These are phyloP conservation scores for Ceratocystis albifundus DNA, from an alignment of 2,329 filamentous ascomycete genomes.

Conservation along the genomic window DNA sequence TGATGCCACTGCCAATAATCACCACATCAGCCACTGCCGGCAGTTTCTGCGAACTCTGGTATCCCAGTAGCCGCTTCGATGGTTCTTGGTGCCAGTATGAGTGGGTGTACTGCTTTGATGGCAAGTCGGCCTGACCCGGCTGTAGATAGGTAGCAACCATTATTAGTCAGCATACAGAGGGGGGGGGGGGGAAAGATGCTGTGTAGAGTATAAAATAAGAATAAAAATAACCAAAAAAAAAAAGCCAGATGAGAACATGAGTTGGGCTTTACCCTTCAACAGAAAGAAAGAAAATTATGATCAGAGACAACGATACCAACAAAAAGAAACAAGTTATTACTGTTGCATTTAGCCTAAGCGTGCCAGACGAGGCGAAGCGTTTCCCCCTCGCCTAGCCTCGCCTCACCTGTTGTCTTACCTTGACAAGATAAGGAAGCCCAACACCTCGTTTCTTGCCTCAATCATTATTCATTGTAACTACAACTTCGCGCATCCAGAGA, in stretches of 20 bases:
- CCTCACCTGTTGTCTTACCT: no score
- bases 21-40: slow-evolving; percentile 55
- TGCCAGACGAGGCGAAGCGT: background rate
- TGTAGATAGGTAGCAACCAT: slow-evolving; percentile 1
- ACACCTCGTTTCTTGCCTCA: no score
- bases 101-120: slow-evolving; percentile 46
- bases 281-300: background rate
- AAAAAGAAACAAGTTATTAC: background rate
- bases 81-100: slow-evolving; percentile 68
- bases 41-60: slow-evolving; percentile 53
- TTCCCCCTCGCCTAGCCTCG: no score
- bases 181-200: background rate
- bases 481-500: no score
- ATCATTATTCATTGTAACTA: no score
- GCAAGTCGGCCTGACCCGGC: slow-evolving; percentile 41
- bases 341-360: background rate
- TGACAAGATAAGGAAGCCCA: no score
- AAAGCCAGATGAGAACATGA: no score
- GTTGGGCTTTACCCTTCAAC: no score
- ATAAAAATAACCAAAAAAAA: background rate
- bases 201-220: no score
- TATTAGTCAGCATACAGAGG: background rate
- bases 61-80: slow-evolving; percentile 51
- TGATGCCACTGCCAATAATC: slow-evolving; percentile 64
- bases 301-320: background rate